A percentile compares a stretch with the other conserved stretches of the same genome.
phyloP scores from a whole-genome alignment of 495 filamentous ascomycete species.

The Rostrohypoxylon terebratum region DNA sequence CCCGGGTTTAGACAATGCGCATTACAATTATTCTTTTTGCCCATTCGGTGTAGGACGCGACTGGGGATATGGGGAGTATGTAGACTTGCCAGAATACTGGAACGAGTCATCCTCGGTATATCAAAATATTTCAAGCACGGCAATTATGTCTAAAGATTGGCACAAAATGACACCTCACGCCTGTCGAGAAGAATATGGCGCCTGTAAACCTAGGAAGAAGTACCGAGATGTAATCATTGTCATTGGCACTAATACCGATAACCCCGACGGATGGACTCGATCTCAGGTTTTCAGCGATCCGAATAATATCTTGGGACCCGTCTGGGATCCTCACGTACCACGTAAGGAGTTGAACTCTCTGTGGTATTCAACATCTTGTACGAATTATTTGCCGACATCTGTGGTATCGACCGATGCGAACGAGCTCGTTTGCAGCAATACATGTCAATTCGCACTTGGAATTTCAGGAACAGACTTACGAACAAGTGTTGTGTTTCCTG shows the following conservation, averaged over 20 bases:
- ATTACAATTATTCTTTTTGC: not conserved
- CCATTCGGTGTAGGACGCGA: not conserved
- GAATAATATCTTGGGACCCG: not conserved
- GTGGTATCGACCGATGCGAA: not conserved
- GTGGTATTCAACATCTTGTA: constrained; percentile 41
- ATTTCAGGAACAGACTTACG: not conserved
- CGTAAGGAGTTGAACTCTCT: constrained; percentile 16
- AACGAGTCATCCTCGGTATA: not conserved
- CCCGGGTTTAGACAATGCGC: not conserved
- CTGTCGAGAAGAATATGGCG: constrained; percentile 24
- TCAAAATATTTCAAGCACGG: constrained; percentile 15
- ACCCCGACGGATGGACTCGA: constrained; percentile 20
- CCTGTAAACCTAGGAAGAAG: constrained; percentile 20
- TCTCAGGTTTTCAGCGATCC: constrained; percentile 16
- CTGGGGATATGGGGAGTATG: not conserved
- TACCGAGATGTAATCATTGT: constrained; percentile 32
- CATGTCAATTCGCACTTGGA: not conserved
- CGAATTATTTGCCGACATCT: not conserved
- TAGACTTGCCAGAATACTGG: constrained; percentile 16
- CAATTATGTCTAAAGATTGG: constrained; percentile 6
- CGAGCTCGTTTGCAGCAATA: not conserved
- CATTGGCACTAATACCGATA: constrained; percentile 19
- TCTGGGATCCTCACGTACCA: constrained; percentile 23
- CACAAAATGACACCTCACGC: not conserved
- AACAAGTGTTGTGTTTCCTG: not conserved